phyloP scores from a whole-genome alignment of 2,329 filamentous ascomycete genomes.

The Fonsecaea monophora region DNA sequence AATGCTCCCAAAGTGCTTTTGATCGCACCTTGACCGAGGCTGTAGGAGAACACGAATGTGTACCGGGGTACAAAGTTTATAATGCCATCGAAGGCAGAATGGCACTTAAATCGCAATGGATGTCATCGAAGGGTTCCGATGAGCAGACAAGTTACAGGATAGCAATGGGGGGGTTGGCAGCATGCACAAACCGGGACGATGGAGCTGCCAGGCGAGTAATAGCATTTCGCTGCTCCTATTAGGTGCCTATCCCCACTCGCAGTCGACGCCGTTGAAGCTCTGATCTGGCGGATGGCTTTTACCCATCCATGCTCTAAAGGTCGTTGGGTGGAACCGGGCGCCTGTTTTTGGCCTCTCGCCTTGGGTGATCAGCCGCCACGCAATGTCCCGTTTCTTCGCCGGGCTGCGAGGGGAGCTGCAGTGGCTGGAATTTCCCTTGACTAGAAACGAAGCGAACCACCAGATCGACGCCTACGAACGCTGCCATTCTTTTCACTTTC shows the following conservation, averaged over 20 bases:
- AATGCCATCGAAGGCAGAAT: background rate
- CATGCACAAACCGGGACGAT: background rate
- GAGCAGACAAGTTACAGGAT: background rate
- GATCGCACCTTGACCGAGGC: background rate
- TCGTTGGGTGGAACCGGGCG: conserved; percentile 9
- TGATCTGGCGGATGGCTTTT: conserved; percentile 13
- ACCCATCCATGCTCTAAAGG: background rate
- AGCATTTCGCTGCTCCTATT: background rate
- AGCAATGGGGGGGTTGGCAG: conserved; percentile 1
- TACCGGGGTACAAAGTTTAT: background rate
- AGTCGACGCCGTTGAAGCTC: conserved; percentile 4
- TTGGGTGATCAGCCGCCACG: conserved; percentile 24
- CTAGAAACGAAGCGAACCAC: conserved; percentile 6
- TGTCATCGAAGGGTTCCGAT: conserved; percentile 1
- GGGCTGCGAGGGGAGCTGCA: background rate
- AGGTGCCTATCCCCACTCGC: conserved; percentile 3
- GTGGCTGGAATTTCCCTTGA: background rate
- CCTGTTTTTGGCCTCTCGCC: conserved; percentile 20
- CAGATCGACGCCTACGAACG: conserved; percentile 1
- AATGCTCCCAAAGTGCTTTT: background rate
- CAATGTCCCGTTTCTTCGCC: background rate
- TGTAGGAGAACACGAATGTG: background rate
- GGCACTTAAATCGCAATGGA: background rate
- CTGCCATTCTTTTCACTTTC: background rate
- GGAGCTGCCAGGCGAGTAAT: background rate